Conservation (phyloP, 345 rosid species). For the Eucalyptus sideroxylon region DNA sequence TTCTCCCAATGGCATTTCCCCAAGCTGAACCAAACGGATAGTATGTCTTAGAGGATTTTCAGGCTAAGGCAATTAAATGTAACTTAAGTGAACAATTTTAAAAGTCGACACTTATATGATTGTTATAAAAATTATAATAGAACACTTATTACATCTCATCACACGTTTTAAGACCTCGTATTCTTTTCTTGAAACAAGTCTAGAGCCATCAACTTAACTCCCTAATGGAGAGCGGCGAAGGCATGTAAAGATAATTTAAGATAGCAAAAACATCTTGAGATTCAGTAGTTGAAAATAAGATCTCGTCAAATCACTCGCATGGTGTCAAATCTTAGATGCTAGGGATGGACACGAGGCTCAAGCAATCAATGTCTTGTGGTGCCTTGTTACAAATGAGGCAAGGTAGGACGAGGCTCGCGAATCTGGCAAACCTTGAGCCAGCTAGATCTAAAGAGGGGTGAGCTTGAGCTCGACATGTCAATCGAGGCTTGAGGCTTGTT, state of each 20-base stretch:
- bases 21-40: background rate
- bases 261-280: background rate
- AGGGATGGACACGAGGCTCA: background rate
- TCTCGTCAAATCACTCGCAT: background rate
- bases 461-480: too few species aligned
- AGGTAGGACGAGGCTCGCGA: too few species aligned
- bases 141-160: background rate
- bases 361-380: background rate
- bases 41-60: background rate
- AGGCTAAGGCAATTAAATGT: background rate
- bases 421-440: too few species aligned
- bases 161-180: accelerated
- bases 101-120: background rate
- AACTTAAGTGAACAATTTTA: background rate
- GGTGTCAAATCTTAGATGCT: background rate
- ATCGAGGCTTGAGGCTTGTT: accelerated
- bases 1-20: too few species aligned
- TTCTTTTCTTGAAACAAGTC: background rate
- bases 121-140: background rate
- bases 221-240: background rate
- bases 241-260: background rate
- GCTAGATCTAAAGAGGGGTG: too few species aligned
- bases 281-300: background rate
- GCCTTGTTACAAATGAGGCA: background rate
- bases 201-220: background rate